These are phyloP conservation scores for Verticillium dahliae DNA, from an alignment of 2,329 filamentous ascomycete species.

Conservation along the genomic window DNA sequence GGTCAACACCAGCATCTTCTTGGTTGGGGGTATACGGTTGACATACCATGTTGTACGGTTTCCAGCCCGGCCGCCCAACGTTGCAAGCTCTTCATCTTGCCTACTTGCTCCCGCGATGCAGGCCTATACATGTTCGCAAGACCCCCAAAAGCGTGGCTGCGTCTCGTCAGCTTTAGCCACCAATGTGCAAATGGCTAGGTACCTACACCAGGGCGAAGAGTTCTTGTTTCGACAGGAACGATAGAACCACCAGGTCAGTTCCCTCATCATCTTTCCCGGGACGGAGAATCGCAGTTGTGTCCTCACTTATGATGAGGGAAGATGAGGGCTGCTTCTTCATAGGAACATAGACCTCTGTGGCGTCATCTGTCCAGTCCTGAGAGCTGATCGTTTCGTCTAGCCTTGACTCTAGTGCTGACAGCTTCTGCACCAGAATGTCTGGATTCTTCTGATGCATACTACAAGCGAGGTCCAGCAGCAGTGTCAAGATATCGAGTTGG, in stretches of 20 bases:
- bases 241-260: constrained; percentile 51
- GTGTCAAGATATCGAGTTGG: constrained; percentile 59
- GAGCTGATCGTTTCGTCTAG: constrained; percentile 49
- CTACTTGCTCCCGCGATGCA: constrained; percentile 12
- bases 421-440: constrained; percentile 50
- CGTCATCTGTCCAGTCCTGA: constrained; percentile 37
- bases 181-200: background rate
- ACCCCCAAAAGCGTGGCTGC: constrained; percentile 49
- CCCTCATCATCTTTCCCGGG: constrained; percentile 36
- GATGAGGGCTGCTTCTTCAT: constrained; percentile 44
- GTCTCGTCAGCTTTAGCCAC: constrained; percentile 9
- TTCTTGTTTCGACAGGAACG: constrained; percentile 55
- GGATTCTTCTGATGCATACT: constrained; percentile 58
- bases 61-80: constrained; percentile 36
- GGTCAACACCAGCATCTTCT: background rate
- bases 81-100: constrained; percentile 18
- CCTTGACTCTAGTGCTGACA: constrained; percentile 53
- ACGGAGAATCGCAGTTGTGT: constrained; percentile 48
- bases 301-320: constrained; percentile 45
- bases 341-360: constrained; percentile 46
- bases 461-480: constrained; percentile 65
- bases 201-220: constrained; percentile 49
- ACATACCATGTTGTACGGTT: constrained; percentile 41
- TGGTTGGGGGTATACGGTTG: background rate
- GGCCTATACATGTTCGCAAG: constrained; percentile 36